phyloP scores from a whole-genome alignment of 208 protist species.

The Zelonia costaricensis region DNA sequence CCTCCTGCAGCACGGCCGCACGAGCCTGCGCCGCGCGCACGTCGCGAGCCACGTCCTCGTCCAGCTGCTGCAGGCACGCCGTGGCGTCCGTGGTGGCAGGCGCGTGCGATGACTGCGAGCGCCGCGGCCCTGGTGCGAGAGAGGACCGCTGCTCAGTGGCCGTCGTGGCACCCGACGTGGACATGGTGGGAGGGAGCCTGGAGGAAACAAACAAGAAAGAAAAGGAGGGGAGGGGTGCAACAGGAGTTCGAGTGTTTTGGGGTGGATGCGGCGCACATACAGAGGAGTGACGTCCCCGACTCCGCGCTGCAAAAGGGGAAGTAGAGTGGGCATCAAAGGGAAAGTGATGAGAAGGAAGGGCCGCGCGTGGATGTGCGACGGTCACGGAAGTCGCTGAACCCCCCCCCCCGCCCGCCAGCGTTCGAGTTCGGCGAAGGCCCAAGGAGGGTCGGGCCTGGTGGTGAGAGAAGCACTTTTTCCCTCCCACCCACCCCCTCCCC shows the following conservation, averaged over 20 bases:
- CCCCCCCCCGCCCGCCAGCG: too few relatives aligned
- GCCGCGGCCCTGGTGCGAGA: constrained; percentile 1
- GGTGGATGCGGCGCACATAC: too few relatives aligned
- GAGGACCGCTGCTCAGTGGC: background rate
- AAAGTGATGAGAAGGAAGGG: too few relatives aligned
- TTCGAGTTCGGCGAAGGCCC: too few relatives aligned
- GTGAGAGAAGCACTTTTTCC: too few relatives aligned
- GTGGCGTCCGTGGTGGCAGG: constrained; percentile 19
- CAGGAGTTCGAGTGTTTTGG: too few relatives aligned
- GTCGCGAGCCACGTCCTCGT: constrained; percentile 34
- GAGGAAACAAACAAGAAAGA: background rate
- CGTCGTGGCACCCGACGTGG: background rate
- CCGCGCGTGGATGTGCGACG: too few relatives aligned
- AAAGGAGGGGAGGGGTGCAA: background rate
- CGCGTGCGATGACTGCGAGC: constrained; percentile 4
- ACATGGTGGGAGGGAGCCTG: background rate
- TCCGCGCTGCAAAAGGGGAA: background rate
- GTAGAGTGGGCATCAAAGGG: too few relatives aligned
- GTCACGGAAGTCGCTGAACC: too few relatives aligned
- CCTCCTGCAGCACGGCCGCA: constrained; percentile 13
- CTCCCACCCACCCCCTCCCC: too few relatives aligned
- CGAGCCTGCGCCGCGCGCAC: constrained; percentile 31
- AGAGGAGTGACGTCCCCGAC: too few relatives aligned
- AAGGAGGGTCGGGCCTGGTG: too few relatives aligned
- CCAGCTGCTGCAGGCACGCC: constrained; percentile 20